Base-by-base conservation (phyloP, 2,329 filamentous ascomycete species). In the Didymella exigua region DNA sequence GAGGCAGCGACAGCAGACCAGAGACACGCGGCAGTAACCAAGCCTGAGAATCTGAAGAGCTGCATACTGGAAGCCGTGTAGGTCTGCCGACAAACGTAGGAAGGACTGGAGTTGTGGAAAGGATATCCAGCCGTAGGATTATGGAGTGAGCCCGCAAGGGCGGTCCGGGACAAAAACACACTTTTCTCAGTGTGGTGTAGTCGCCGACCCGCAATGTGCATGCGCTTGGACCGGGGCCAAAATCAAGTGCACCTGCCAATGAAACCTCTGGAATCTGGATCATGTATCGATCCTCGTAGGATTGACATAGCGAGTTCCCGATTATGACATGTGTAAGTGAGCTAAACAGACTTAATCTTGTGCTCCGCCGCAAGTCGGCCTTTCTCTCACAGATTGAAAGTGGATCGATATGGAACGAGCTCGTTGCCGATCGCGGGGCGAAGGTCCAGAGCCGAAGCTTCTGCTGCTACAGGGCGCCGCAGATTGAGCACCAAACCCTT, bases 121-220 rank as follows among this genome's bases (percentile, higher is more conserved):
- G 52, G 42, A 26, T 23, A 38, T 38, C 36, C 24, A 40, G 36
- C 24, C 24, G 50, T 40, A 26, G 31, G 36, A 42, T 26, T 13
- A 26, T 36, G 27, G 34, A 49, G 21, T 42, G 37, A 44, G 44
- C 26, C 33, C 31, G 13, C 38, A 54, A 38, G 42, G 49, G 45
- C 27, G 34, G 11, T n/a, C 43, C 37, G 24, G 43, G 31, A 24
- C 26, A 37, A 23, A 41, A 40, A 42, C 16, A 45, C 30, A 38
- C 40, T 41, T 38, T 36, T 40, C 33, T 45, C 21, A 34, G 34
- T 36, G 23, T 30, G 33, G 40, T 46, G 29, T 54, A 45, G 52
- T 45, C 52, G 40, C 45, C 52, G 52, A 45, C 38, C 46, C 46
- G 41, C 23, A 45, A 13, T 41, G 18, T 45, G 27, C 33, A 27